phyloP scores from a whole-genome alignment of 78 protist genomes.

The Dictyostelium purpureum region DNA sequence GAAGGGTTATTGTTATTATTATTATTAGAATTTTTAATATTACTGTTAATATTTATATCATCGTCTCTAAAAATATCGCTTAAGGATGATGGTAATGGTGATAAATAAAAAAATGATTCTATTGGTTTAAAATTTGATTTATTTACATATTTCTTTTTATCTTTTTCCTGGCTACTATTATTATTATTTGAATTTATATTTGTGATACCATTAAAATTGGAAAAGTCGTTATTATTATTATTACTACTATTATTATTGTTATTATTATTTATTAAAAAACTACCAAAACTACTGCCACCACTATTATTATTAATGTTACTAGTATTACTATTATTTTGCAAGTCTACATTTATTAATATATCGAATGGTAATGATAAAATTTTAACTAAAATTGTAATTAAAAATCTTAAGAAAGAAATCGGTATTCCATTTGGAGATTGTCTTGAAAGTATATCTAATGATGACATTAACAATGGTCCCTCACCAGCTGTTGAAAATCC shows the following conservation, averaged over 20 bases:
- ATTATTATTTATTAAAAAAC: background rate
- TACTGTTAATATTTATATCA: background rate
- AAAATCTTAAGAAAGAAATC: constrained; percentile 13
- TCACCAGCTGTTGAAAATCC: constrained; percentile 46
- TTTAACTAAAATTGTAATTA: background rate
- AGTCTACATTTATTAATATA: background rate
- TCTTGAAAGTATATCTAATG: constrained; percentile 57
- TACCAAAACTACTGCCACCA: background rate
- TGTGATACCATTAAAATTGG: background rate
- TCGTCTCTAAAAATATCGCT: background rate
- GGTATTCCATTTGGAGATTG: constrained; percentile 38
- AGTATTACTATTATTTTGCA: background rate
- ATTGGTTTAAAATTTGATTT: background rate
- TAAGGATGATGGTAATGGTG: constrained; percentile 36
- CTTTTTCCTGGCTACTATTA: background rate
- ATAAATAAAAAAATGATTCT: constrained; percentile 14
- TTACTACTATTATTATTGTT: background rate
- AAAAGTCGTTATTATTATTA: background rate
- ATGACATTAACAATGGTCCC: constrained; percentile 31
- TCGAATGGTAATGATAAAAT: constrained; percentile 7
- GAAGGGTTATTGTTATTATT: background rate
- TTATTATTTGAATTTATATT: background rate
- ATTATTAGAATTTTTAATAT: background rate
- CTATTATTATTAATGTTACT: background rate
- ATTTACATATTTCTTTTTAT: background rate